Evolutionary conservation across 148 eudicot genomes (phyloP), one percentile per base, ranked within the genome.

Genomic region (Cornus florida): DNA sequence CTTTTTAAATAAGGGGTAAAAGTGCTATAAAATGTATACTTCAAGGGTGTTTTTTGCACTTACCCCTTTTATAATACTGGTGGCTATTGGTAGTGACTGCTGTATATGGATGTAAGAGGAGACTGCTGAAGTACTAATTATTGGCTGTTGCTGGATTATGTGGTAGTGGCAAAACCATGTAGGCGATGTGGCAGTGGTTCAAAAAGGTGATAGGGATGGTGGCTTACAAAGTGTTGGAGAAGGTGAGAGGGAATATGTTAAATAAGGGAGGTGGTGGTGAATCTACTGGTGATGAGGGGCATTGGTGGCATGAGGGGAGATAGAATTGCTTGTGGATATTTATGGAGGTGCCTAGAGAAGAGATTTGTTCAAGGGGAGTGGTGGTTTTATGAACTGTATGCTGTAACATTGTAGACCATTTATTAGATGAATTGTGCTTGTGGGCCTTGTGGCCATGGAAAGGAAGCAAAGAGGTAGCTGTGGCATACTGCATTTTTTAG

Each of bases 401-500:
- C 19, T 4, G 2, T 53, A 2, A 53, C 59, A 11, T 2, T 53
- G 19, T 53, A 53, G 4, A 53, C 62, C 23, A 53, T 56, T 56
- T 74, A 32, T 33, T 74, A 43, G 67, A 57, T 33, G 77, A 59
- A 32, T 74, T 6, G 77, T 35, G 48, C 31, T 60, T 69, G 46
- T 3, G 2, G 72, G 35, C 35, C 31, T 35, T 69, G 22, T 9
- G 8, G 72, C 70, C 35, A 6, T 35, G 24, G n/a, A 20, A 19
- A 35, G 28, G 13, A 19, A 17, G 35, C 72, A 38, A 35, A 48
- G 46, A 38, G 48, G 72, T 19, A 69, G 23, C 22, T 38, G 72
- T 69, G 11, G 22, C 48, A 9, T 43, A 43, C 48, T 43, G 48
- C 48, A 6, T 4, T 9, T 6, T 10, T 0, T 69, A 19, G 22